These are phyloP conservation scores for Meyerozyma sp. DNA, from an alignment of 1,139 yeast genomes.

Conservation along the genomic window DNA sequence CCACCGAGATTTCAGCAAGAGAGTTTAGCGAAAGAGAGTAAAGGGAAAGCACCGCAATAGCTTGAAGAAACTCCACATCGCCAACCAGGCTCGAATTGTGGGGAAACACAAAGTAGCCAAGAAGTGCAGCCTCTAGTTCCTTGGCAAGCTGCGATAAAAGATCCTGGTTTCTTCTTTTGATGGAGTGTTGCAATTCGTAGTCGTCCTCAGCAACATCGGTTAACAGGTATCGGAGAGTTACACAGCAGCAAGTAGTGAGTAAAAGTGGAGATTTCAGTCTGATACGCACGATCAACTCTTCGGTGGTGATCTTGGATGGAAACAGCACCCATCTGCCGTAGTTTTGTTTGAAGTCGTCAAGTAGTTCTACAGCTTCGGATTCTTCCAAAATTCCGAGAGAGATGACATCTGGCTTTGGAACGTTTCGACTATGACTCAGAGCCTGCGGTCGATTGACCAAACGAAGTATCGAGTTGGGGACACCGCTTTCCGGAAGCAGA, in stretches of 20 bases:
- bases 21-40: slow-evolving; percentile 58
- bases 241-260: slow-evolving; percentile 60
- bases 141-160: slow-evolving; percentile 24
- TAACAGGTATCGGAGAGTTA: slow-evolving; percentile 49
- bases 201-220: slow-evolving; percentile 21
- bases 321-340: slow-evolving; percentile 79
- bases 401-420: slow-evolving; percentile 36
- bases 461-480: slow-evolving; percentile 43
- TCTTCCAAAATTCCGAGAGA: slow-evolving; percentile 45
- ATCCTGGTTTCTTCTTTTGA: slow-evolving; percentile 17
- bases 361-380: slow-evolving; percentile 43
- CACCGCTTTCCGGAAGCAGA: slow-evolving; percentile 20
- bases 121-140: slow-evolving; percentile 43
- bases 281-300: slow-evolving; percentile 46
- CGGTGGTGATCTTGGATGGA: slow-evolving; percentile 50
- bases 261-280: slow-evolving; percentile 54
- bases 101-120: slow-evolving; percentile 21
- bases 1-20: slow-evolving; percentile 19
- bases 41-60: slow-evolving; percentile 55
- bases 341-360: slow-evolving; percentile 57
- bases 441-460: slow-evolving; percentile 25
- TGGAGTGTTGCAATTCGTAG: slow-evolving; percentile 13
- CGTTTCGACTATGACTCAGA: neutral
- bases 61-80: slow-evolving; percentile 59
- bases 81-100: slow-evolving; percentile 14